A percentile compares a stretch with the other conserved stretches of the same genome.
Evolutionary conservation across 768 basidiomycete species (phyloP).

Genomic region (Macrolepiota fuliginosa): DNA sequence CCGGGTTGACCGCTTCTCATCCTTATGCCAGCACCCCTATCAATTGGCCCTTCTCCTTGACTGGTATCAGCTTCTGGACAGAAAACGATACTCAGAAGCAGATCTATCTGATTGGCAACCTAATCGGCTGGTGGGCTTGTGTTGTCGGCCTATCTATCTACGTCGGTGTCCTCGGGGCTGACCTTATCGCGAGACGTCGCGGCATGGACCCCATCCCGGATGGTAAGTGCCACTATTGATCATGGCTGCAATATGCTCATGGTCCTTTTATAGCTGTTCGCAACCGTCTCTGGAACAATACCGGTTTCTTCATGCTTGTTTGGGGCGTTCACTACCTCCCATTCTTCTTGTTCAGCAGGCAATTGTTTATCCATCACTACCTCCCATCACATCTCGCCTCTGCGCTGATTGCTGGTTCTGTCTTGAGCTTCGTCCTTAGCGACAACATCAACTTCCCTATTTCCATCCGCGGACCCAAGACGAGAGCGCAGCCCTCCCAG

Average conservation of each 20-base stretch:
- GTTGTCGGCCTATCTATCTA: slow-evolving; percentile 84
- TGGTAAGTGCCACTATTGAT: slow-evolving; percentile 51
- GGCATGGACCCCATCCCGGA: slow-evolving; percentile 84
- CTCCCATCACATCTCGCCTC: slow-evolving; percentile 95
- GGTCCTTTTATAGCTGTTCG: slow-evolving; percentile 63
- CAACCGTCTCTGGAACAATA: slow-evolving; percentile 92
- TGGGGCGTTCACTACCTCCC: slow-evolving; percentile 97
- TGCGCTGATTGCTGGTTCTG: slow-evolving; percentile 87
- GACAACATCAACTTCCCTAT: slow-evolving; percentile 92
- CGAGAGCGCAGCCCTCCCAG: slow-evolving; percentile 48
- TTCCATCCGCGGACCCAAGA: slow-evolving; percentile 70
- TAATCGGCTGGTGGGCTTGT: slow-evolving; percentile 94
- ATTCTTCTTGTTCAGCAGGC: slow-evolving; percentile 97
- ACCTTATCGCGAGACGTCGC: slow-evolving; percentile 83
- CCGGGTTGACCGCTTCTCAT: slow-evolving; percentile 96
- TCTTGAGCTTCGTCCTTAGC: slow-evolving; percentile 86
- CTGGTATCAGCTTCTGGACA: slow-evolving; percentile 99
- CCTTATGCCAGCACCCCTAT: slow-evolving; percentile 96
- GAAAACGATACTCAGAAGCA: slow-evolving; percentile 80
- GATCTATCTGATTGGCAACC: slow-evolving; percentile 95
- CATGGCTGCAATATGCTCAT: not conserved
- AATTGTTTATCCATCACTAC: slow-evolving; percentile 97
- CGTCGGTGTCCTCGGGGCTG: slow-evolving; percentile 87
- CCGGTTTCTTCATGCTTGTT: slow-evolving; percentile 91
- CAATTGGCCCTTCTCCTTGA: slow-evolving; percentile 97